Evolutionary conservation across 1,284 basidiomycete genomes (phyloP).

Genomic region (Austroboletus novae-zelandiae): DNA sequence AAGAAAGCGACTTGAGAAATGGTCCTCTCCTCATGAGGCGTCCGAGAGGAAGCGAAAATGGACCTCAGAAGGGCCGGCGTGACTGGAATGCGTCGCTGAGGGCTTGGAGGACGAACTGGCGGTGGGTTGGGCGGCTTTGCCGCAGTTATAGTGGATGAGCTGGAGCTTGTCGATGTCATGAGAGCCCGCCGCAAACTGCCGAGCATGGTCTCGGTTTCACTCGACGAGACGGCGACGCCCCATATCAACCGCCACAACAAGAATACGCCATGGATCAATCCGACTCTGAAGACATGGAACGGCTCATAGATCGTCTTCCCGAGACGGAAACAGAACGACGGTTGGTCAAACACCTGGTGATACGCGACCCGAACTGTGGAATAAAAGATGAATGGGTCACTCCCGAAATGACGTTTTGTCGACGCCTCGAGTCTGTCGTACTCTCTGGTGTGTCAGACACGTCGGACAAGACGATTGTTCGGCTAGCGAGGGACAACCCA

Average conservation of each 20-base stretch:
- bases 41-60: constrained; percentile 80
- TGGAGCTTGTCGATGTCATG: constrained; percentile 50
- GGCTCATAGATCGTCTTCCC: constrained; percentile 51
- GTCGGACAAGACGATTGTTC: constrained; percentile 66
- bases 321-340: constrained; percentile 49
- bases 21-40: constrained; percentile 73
- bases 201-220: background rate
- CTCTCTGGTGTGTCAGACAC: constrained; percentile 66
- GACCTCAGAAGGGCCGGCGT: constrained; percentile 75
- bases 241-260: constrained; percentile 1
- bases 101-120: constrained; percentile 20
- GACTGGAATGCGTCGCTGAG: constrained; percentile 65
- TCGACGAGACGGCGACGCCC: constrained; percentile 4
- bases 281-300: constrained; percentile 47
- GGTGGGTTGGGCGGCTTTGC: constrained; percentile 43
- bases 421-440: constrained; percentile 72
- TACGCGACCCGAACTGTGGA: constrained; percentile 38
- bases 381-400: constrained; percentile 69
- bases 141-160: constrained; percentile 46
- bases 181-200: constrained; percentile 27
- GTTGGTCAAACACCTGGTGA: constrained; percentile 52
- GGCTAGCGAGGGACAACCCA: constrained; percentile 61
- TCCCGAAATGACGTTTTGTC: constrained; percentile 58
- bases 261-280: constrained; percentile 17
- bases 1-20: constrained; percentile 82